Percentiles rank a stretch among this genome's conserved stretches.
Conservation (phyloP, 2,329 filamentous ascomycete species). For the Ceratocystis diversiconidia region DNA sequence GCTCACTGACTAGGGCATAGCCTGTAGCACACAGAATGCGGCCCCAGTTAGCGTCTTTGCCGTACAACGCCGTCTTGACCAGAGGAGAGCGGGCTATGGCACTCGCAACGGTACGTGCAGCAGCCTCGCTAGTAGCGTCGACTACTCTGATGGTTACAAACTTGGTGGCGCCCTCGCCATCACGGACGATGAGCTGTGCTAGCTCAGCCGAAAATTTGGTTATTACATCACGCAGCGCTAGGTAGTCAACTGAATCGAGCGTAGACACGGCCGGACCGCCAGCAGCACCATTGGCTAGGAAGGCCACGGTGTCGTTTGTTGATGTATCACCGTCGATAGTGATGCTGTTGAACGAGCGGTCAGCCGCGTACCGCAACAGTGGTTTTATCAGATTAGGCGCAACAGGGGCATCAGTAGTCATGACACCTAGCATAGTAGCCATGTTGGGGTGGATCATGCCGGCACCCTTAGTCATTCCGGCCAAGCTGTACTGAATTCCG, state of each 20-base stretch:
- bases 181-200: constrained; percentile 83
- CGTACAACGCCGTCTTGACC: constrained; percentile 94
- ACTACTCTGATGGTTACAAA: constrained; percentile 85
- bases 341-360: constrained; percentile 89
- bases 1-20: constrained; percentile 53
- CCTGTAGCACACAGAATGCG: constrained; percentile 90
- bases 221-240: constrained; percentile 55
- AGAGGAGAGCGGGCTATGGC: constrained; percentile 83
- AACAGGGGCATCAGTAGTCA: constrained; percentile 83
- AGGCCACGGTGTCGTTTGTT: constrained; percentile 88
- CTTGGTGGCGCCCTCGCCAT: constrained; percentile 95
- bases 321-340: constrained; percentile 94
- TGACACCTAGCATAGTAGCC: constrained; percentile 83
- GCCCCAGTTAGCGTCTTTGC: constrained; percentile 96
- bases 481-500: constrained; percentile 62
- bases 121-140: constrained; percentile 53
- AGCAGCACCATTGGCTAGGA: constrained; percentile 90
- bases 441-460: constrained; percentile 99
- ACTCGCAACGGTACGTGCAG: constrained; percentile 66
- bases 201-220: constrained; percentile 69
- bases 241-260: constrained; percentile 45
- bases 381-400: constrained; percentile 49
- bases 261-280: constrained; percentile 51
- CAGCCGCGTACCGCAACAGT: constrained; percentile 59
- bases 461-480: constrained; percentile 93